Evolutionary conservation across 1,284 basidiomycete genomes (phyloP).

Genomic region (Malassezia cuniculi): DNA sequence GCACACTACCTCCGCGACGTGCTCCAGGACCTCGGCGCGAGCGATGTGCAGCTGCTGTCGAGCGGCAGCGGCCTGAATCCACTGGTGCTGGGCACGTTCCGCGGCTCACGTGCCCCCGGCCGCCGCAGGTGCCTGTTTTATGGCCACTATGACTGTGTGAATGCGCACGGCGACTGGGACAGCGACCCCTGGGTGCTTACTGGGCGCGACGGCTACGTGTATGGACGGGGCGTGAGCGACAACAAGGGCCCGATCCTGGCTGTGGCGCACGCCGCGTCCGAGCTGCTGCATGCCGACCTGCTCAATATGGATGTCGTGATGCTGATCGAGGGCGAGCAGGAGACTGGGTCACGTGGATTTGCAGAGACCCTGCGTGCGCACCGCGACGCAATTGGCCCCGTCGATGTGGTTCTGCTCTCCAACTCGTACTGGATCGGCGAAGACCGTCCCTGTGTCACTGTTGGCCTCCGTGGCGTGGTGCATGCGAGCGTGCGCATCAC

Average conservation of each 20-base stretch:
- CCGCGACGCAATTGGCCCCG: constrained; percentile 48
- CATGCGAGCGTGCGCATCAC: constrained; percentile 62
- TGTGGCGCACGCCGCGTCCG: constrained; percentile 72
- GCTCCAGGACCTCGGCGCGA: constrained; percentile 30
- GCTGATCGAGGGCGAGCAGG: constrained; percentile 90
- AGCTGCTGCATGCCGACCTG: constrained; percentile 59
- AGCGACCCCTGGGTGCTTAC: constrained; percentile 70
- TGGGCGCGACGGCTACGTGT: constrained; percentile 79
- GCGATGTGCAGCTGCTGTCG: constrained; percentile 26
- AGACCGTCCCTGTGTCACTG: constrained; percentile 84
- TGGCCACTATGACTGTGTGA: constrained; percentile 40
- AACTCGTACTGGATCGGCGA: constrained; percentile 97
- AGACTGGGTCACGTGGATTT: constrained; percentile 77
- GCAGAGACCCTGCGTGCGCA: constrained; percentile 59
- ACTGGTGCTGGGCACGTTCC: constrained; percentile 36
- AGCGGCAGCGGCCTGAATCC: constrained; percentile 24
- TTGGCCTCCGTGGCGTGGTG: constrained; percentile 83
- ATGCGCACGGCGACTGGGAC: constrained; percentile 53
- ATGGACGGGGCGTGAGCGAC: constrained; percentile 66
- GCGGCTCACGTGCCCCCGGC: neutral
- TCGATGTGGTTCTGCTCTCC: constrained; percentile 41
- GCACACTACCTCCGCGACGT: constrained; percentile 33
- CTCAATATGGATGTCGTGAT: constrained; percentile 78
- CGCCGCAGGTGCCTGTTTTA: constrained; percentile 29
- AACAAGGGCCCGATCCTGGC: constrained; percentile 90